Percentiles rank a stretch among this genome's conserved stretches.
Conservation (phyloP, 1,284 basidiomycete genomes). For the Neotropicomus parvogracilis region DNA sequence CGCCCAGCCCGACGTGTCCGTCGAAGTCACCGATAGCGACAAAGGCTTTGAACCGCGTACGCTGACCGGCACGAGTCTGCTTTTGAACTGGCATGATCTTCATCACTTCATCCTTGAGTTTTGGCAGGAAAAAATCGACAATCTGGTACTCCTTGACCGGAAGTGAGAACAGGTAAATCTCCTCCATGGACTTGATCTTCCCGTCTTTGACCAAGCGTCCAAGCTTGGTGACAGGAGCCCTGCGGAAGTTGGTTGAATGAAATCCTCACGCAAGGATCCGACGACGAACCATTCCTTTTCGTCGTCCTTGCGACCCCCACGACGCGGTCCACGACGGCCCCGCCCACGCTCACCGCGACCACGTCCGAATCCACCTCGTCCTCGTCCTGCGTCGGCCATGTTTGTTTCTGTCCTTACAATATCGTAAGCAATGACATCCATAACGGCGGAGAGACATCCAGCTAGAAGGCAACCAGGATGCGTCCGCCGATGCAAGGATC, state of each 20-base stretch:
- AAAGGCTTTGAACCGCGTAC: slow-evolving; percentile 99
- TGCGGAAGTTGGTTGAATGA: slow-evolving; percentile 31
- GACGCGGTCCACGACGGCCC: slow-evolving; percentile 87
- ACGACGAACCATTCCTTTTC: slow-evolving; percentile 95
- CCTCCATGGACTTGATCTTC: slow-evolving; percentile 99
- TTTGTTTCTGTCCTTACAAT: slow-evolving; percentile 27
- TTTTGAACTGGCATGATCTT: slow-evolving; percentile 99
- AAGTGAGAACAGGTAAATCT: slow-evolving; percentile 99
- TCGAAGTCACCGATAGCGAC: slow-evolving; percentile 99
- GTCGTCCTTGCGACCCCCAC: slow-evolving; percentile 96
- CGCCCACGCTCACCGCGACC: slow-evolving; percentile 83
- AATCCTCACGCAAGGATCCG: background rate
- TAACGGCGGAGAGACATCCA: slow-evolving; percentile 23
- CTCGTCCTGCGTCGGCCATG: slow-evolving; percentile 79
- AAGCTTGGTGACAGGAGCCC: slow-evolving; percentile 98
- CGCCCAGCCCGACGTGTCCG: slow-evolving; percentile 98
- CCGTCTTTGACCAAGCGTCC: slow-evolving; percentile 99
- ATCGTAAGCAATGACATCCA: slow-evolving; percentile 25
- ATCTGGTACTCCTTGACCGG: slow-evolving; percentile 99
- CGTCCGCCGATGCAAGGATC: background rate
- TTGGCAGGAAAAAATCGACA: slow-evolving; percentile 95
- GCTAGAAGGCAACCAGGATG: slow-evolving; percentile 8
- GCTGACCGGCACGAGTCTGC: slow-evolving; percentile 99
- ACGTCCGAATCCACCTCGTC: slow-evolving; percentile 85
- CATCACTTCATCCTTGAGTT: slow-evolving; percentile 99